A percentile compares a stretch with the other conserved stretches of the same genome.
Conservation (phyloP, 2,329 filamentous ascomycete species). For the Coniochaeta ligniaria region DNA sequence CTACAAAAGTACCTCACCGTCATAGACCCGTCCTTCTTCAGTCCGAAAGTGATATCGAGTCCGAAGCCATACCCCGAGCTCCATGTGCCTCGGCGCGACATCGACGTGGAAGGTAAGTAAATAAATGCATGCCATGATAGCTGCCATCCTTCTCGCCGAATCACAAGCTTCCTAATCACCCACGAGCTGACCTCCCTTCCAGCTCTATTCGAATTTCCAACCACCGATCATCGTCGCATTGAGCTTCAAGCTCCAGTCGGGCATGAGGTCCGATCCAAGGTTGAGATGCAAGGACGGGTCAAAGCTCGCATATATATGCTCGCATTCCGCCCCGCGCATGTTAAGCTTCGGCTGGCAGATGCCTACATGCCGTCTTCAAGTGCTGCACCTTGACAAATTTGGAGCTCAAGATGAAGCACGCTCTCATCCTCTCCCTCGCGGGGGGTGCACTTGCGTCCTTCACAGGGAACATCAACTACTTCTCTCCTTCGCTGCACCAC, state of each 20-base stretch:
- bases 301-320: background rate
- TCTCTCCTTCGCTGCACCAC: conserved; percentile 49
- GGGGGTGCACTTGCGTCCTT: conserved; percentile 7
- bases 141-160: background rate
- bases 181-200: background rate
- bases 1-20: background rate
- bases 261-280: background rate
- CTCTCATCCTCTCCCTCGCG: background rate
- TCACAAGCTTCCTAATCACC: background rate
- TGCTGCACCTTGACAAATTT: background rate
- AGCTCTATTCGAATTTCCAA: background rate
- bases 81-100: background rate
- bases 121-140: background rate
- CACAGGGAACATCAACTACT: conserved; percentile 46
- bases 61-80: background rate
- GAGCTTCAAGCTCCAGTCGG: background rate
- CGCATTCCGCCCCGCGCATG: background rate
- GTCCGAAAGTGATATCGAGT: background rate
- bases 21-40: background rate
- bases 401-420: background rate
- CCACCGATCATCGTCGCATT: background rate
- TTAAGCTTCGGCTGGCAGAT: background rate
- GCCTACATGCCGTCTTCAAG: background rate
- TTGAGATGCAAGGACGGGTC: background rate
- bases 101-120: background rate